Percentiles rank a stretch among this genome's conserved stretches.
These are phyloP conservation scores for Scytalidium sp. DNA, from an alignment of 2,329 filamentous ascomycete genomes.

Conservation along the genomic window DNA sequence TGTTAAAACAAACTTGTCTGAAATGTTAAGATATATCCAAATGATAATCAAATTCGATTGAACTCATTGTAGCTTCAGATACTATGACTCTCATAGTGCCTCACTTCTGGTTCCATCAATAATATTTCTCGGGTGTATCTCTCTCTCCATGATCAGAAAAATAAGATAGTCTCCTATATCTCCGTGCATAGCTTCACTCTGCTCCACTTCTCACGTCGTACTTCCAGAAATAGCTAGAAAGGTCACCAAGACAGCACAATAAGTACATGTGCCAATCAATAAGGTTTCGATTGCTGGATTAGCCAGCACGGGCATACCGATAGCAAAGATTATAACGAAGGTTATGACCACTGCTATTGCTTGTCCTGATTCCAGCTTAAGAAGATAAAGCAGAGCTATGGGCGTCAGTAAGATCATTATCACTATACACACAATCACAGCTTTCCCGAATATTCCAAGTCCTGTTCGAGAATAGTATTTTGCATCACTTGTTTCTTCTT, in stretches of 20 bases:
- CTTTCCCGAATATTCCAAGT: neutral
- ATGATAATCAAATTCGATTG: too few relatives aligned
- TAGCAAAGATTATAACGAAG: neutral
- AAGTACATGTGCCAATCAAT: neutral
- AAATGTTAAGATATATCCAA: too few relatives aligned
- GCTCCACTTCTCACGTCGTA: neutral
- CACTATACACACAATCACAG: neutral
- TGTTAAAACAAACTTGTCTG: too few relatives aligned
- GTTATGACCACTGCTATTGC: neutral
- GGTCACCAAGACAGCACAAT: neutral
- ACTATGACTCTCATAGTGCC: too few relatives aligned
- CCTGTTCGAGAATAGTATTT: neutral
- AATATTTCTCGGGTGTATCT: too few relatives aligned
- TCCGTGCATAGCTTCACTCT: too few relatives aligned
- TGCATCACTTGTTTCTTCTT: neutral
- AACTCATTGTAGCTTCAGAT: too few relatives aligned
- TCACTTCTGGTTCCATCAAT: too few relatives aligned
- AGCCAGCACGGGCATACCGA: neutral
- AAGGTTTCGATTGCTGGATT: neutral
- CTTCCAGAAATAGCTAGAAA: neutral
- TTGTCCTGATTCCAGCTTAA: neutral
- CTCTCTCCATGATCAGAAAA: too few relatives aligned
- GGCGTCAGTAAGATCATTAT: neutral
- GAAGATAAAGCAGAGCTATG: neutral
- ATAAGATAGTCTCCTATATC: too few relatives aligned